phyloP scores from a whole-genome alignment of 2,329 filamentous ascomycete species.

The Aspergillus bombycis region DNA sequence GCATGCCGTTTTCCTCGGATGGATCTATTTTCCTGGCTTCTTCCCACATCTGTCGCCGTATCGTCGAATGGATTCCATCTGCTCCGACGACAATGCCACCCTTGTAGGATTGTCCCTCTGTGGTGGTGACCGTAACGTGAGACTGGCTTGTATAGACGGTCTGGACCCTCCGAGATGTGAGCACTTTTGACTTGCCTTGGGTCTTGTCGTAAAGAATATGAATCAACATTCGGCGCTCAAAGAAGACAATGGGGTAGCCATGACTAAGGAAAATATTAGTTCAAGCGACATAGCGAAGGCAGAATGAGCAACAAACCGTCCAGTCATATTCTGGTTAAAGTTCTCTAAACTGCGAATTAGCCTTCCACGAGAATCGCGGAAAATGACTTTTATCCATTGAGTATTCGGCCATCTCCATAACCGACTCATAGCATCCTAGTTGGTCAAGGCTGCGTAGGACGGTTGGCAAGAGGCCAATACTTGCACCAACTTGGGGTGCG shows the following conservation, averaged over 20 bases:
- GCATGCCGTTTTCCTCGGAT: not conserved
- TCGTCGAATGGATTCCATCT: not conserved
- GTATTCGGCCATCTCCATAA: not conserved
- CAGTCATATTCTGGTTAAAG: not conserved
- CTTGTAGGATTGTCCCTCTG: not conserved
- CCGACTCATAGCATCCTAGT: constrained; percentile 14
- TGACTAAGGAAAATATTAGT: not conserved
- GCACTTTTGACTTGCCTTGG: not conserved
- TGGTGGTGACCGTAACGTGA: not conserved
- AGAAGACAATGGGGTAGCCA: not conserved
- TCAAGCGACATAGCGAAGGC: not conserved
- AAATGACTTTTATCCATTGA: not conserved
- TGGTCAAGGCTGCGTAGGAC: constrained; percentile 23
- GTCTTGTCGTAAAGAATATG: not conserved
- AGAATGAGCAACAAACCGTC: not conserved
- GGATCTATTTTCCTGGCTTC: not conserved
- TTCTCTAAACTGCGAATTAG: not conserved
- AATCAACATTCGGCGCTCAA: not conserved
- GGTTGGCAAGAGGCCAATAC: constrained; percentile 22
- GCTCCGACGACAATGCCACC: constrained; percentile 5
- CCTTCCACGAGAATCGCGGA: not conserved
- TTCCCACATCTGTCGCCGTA: not conserved
- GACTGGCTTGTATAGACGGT: not conserved
- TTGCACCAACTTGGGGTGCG: constrained; percentile 24
- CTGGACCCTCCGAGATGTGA: not conserved